Evolutionary conservation across 305 asterid genomes (phyloP).

Genomic region (Fraxinus paxiana): DNA sequence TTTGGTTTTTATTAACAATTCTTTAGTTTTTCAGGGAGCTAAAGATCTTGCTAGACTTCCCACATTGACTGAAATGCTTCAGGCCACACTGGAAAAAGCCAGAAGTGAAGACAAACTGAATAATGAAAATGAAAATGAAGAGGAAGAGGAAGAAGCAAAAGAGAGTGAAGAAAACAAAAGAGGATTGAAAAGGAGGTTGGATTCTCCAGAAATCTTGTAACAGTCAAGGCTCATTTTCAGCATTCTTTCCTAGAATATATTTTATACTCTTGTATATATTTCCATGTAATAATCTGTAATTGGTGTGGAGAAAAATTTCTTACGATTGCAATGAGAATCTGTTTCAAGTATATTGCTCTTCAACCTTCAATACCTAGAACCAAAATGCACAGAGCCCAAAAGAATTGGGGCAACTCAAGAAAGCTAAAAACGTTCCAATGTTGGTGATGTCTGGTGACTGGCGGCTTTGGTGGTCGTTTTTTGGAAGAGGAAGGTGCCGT

Average conservation of each 20-base stretch:
- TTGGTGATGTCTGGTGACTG: too few species aligned
- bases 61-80: slow-evolving; percentile 59
- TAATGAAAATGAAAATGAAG: slow-evolving; percentile 23
- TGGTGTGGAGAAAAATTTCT: too few species aligned
- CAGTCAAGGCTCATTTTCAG: too few species aligned
- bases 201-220: slow-evolving; percentile 41
- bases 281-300: too few species aligned
- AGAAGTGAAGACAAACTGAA: slow-evolving; percentile 23
- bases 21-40: slow-evolving; percentile 56
- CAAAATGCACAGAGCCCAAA: slow-evolving; percentile 30
- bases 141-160: slow-evolving; percentile 27
- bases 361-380: too few species aligned
- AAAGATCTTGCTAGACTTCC: slow-evolving; percentile 68
- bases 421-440: slow-evolving; percentile 82
- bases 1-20: not conserved
- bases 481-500: too few species aligned
- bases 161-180: slow-evolving; percentile 39
- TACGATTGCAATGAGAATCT: too few species aligned
- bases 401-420: slow-evolving; percentile 56
- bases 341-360: too few species aligned
- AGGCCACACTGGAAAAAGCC: slow-evolving; percentile 50
- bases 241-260: too few species aligned
- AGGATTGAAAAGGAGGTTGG: slow-evolving; percentile 70
- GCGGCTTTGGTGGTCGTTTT: too few species aligned
- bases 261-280: too few species aligned